Conservation (phyloP, 306 rosid genomes). For the Lotus japonicus region DNA sequence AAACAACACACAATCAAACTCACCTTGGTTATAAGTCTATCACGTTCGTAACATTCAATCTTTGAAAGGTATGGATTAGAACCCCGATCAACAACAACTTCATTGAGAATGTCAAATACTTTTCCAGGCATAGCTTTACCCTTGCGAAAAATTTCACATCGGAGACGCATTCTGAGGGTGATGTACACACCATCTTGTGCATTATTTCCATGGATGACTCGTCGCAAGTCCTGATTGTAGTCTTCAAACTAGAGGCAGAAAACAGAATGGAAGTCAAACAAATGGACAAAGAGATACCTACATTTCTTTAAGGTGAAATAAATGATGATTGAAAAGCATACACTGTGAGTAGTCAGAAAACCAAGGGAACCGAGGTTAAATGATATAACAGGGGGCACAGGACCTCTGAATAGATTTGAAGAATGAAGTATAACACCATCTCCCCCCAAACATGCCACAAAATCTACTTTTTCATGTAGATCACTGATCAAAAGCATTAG, state of each 20-base stretch:
- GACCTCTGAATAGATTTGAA: conserved; percentile 82
- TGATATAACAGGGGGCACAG: conserved; percentile 92
- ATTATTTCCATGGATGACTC: conserved; percentile 83
- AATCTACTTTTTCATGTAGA: conserved; percentile 93
- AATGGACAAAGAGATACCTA: background rate
- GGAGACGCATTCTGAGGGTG: conserved; percentile 96
- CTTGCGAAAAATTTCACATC: conserved; percentile 82
- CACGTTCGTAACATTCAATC: conserved; percentile 89
- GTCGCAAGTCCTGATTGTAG: conserved; percentile 61
- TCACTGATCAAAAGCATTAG: conserved; percentile 53
- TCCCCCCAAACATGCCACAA: conserved; percentile 99
- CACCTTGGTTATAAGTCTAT: conserved; percentile 95
- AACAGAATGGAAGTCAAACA: conserved; percentile 33
- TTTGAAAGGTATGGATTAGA: conserved; percentile 98
- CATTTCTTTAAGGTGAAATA: conserved; percentile 17
- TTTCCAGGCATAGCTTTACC: conserved; percentile 93
- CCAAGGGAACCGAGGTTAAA: conserved; percentile 99
- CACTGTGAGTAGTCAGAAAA: conserved; percentile 86
- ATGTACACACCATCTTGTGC: conserved; percentile 86
- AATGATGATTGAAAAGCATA: conserved; percentile 35
- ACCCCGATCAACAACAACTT: conserved; percentile 92
- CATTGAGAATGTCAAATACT: conserved; percentile 87
- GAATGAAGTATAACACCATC: conserved; percentile 98
- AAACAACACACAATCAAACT: conserved; percentile 23
- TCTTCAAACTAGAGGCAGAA: conserved; percentile 58